A percentile compares a stretch with the other conserved stretches of the same genome.
Conservation (phyloP, 805 yeast species). For the Vanderwaltozyma tropicalis region DNA sequence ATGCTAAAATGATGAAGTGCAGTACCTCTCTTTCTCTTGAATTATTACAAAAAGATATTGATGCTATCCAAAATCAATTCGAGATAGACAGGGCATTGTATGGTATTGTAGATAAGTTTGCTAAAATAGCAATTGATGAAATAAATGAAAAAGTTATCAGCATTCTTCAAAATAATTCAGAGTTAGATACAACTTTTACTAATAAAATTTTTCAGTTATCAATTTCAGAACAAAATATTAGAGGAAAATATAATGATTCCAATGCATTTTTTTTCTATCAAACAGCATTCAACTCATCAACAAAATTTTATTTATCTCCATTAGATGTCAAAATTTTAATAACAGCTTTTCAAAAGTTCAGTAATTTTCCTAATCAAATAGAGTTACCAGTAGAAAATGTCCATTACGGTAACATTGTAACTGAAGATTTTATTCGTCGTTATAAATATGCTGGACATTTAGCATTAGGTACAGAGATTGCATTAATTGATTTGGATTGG, state of each 20-base stretch:
- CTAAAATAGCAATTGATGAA: slow-evolving; percentile 43
- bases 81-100: slow-evolving; percentile 51
- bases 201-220: slow-evolving; percentile 2
- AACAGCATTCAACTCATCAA: slow-evolving; percentile 57
- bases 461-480: slow-evolving; percentile 78
- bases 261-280: slow-evolving; percentile 66
- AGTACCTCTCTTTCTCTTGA: slow-evolving; percentile 41
- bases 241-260: slow-evolving; percentile 27
- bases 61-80: slow-evolving; percentile 38
- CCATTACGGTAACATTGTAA: slow-evolving; percentile 50
- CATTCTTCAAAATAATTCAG: slow-evolving; percentile 20
- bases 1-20: slow-evolving; percentile 63
- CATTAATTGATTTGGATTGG: slow-evolving; percentile 85
- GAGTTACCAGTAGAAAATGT: slow-evolving; percentile 60
- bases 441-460: slow-evolving; percentile 70
- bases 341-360: slow-evolving; percentile 49
- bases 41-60: slow-evolving; percentile 52
- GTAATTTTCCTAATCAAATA: slow-evolving; percentile 57
- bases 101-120: slow-evolving; percentile 48
- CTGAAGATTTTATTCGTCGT: slow-evolving; percentile 46
- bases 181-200: slow-evolving; percentile 1
- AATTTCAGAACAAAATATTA: slow-evolving; percentile 4
- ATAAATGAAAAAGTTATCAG: slow-evolving; percentile 39
- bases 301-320: slow-evolving; percentile 60
- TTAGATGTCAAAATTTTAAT: slow-evolving; percentile 70